Evolutionary conservation across 108 stramenopile species (phyloP), one percentile per base, ranked within the genome.

Genomic region (Skeletonema potamos): DNA sequence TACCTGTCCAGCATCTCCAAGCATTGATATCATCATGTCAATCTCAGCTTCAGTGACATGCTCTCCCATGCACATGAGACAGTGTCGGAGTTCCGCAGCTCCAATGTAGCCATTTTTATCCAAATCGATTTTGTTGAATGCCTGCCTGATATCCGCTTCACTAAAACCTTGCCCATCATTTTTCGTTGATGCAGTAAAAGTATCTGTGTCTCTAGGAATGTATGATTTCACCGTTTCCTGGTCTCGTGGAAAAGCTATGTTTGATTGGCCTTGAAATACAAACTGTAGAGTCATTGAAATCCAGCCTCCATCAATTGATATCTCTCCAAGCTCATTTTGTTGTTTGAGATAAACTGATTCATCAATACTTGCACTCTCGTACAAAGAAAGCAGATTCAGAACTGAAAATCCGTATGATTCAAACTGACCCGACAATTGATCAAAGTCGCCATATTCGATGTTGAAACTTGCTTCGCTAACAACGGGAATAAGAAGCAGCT

Each of bases 1-100:
- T 8, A 95, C 90, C 61, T 92, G 89, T 15, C 94, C 94, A n/a
- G n/a, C n/a, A 58, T 95, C 94, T 9, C 92, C 92, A 59, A 93
- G 79, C 86, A 95, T 90, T 28, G 73, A 37, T 11, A 95, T 92
- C 94, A 95, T 95, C 84, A 90, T 86, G 62, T 92, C 91, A 7
- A 92, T 81, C 62, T 92, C 91, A 74, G 90, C 91, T 46, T 89
- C 89, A 9, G 94, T 89, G 51, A 95, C 90, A 27, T 90, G 85
- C 69, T 95, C 92, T 34, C 94, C 94, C 92, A 93, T 93, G 66
- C 90, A 90, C 13, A 91, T 66, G 15, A 95, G 74, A 6, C 88
- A 73, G 54, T 95, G 94, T 2, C 89, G 60, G n/a, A 95, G 77
- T 56, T 95, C 94, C 9, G 86, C 73, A 18, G 92, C 91, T 17